phyloP scores from a whole-genome alignment of 2,329 filamentous ascomycete genomes.

The Camptophora hylomeconis region DNA sequence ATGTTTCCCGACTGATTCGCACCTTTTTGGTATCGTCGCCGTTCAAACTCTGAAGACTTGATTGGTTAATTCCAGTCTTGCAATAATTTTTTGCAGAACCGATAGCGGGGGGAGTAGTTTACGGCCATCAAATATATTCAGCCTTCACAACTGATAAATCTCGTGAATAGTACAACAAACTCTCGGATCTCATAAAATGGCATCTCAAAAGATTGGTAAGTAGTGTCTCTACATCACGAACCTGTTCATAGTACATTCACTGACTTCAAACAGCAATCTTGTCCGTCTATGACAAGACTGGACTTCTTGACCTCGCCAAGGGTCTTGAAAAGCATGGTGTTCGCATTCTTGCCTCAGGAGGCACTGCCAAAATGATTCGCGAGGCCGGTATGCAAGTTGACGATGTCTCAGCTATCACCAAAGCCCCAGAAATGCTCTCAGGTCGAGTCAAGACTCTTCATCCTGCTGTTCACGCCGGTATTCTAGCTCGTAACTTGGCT shows the following conservation, averaged over 20 bases:
- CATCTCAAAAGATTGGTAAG: constrained; percentile 4
- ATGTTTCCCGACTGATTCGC: no score
- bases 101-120: no score
- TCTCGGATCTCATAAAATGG: constrained; percentile 1
- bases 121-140: no score
- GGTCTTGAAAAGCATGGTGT: constrained; percentile 81
- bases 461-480: constrained; percentile 72
- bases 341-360: constrained; percentile 84
- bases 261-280: constrained; percentile 56
- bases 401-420: constrained; percentile 96
- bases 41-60: no score
- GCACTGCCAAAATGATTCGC: constrained; percentile 90
- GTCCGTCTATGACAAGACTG: constrained; percentile 98
- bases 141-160: no score
- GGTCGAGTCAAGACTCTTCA: constrained; percentile 92
- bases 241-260: neutral
- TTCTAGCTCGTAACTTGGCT: constrained; percentile 84
- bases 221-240: no score
- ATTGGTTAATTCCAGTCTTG: no score
- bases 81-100: no score
- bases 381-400: constrained; percentile 93
- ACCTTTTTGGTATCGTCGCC: no score
- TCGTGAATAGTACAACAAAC: no score
- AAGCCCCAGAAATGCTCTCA: constrained; percentile 91
- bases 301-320: constrained; percentile 81